A percentile compares a stretch with the other conserved stretches of the same genome.
These are phyloP conservation scores for Kregervanrija fluxuum DNA, from an alignment of 805 yeast genomes.

Conservation along the genomic window DNA sequence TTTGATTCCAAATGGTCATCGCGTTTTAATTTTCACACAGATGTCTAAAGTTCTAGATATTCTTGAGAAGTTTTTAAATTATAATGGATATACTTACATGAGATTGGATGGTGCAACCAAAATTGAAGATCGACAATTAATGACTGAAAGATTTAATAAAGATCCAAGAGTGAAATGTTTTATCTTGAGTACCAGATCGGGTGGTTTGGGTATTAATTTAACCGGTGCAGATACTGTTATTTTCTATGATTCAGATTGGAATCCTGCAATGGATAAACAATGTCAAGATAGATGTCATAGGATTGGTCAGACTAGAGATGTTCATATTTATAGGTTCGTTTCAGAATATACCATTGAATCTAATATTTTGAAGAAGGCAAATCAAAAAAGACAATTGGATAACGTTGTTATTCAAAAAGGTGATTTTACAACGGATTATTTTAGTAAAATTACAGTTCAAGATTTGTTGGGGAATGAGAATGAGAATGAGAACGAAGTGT, in stretches of 20 bases:
- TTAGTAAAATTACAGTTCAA: constrained; percentile 76
- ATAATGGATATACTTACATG: constrained; percentile 91
- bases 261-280: constrained; percentile 98
- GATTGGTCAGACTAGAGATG: constrained; percentile 97
- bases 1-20: constrained; percentile 78
- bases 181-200: constrained; percentile 91
- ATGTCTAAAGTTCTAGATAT: constrained; percentile 96
- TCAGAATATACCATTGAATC: constrained; percentile 95
- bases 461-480: constrained; percentile 70
- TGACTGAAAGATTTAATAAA: constrained; percentile 87
- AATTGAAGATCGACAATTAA: constrained; percentile 90
- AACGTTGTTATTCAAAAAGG: constrained; percentile 96
- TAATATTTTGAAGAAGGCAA: constrained; percentile 87
- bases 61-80: constrained; percentile 84
- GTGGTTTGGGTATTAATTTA: constrained; percentile 94
- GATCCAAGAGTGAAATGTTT: constrained; percentile 85
- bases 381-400: constrained; percentile 89
- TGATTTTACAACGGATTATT: constrained; percentile 95
- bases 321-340: constrained; percentile 92
- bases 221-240: constrained; percentile 99
- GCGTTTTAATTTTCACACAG: constrained; percentile 94
- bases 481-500: constrained; percentile 17
- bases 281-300: constrained; percentile 99
- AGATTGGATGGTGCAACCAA: constrained; percentile 96
- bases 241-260: constrained; percentile 98